Percentiles rank a stretch among this genome's conserved stretches.
phyloP scores from a whole-genome alignment of 2,329 filamentous ascomycete genomes.

The Hansfordia pulvinata region DNA sequence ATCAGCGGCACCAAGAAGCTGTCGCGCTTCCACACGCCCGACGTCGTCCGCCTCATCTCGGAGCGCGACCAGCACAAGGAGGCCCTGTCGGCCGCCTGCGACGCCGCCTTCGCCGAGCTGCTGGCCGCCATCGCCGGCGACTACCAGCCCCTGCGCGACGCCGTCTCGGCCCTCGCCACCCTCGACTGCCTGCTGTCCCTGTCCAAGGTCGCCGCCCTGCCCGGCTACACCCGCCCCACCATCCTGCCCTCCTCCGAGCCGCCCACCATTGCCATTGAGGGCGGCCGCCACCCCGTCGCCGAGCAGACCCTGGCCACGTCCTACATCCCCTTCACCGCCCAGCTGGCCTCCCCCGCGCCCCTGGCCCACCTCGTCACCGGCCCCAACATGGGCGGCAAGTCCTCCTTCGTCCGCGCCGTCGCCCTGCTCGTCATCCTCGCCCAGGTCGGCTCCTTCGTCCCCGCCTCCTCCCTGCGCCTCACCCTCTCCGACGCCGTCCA shows the following conservation, averaged over 20 bases:
- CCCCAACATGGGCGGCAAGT: conserved; percentile 98
- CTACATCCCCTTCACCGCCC: conserved; percentile 84
- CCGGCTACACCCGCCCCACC: conserved; percentile 73
- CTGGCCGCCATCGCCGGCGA: conserved; percentile 63
- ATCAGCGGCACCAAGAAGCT: conserved; percentile 88
- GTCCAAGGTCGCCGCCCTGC: conserved; percentile 68
- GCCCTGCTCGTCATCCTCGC: conserved; percentile 88
- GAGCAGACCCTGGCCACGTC: conserved; percentile 74
- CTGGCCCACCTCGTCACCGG: conserved; percentile 83
- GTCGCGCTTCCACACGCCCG: conserved; percentile 87
- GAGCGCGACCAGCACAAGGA: conserved; percentile 94
- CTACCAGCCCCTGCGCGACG: conserved; percentile 83
- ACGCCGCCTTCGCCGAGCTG: conserved; percentile 62
- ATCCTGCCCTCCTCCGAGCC: conserved; percentile 47
- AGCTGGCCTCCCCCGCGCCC: conserved; percentile 50
- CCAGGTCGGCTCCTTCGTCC: conserved; percentile 89
- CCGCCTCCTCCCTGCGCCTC: conserved; percentile 58
- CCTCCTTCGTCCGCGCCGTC: conserved; percentile 87
- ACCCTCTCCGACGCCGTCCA: conserved; percentile 85
- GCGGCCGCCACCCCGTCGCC: conserved; percentile 87
- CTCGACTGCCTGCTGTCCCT: conserved; percentile 86
- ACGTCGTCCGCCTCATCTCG: conserved; percentile 68
- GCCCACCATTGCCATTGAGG: conserved; percentile 54
- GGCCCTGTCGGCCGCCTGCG: conserved; percentile 80
- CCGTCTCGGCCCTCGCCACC: conserved; percentile 70